phyloP scores from a whole-genome alignment of 371 early-diverging fungal species.

The Lichtheimia ramosa region DNA sequence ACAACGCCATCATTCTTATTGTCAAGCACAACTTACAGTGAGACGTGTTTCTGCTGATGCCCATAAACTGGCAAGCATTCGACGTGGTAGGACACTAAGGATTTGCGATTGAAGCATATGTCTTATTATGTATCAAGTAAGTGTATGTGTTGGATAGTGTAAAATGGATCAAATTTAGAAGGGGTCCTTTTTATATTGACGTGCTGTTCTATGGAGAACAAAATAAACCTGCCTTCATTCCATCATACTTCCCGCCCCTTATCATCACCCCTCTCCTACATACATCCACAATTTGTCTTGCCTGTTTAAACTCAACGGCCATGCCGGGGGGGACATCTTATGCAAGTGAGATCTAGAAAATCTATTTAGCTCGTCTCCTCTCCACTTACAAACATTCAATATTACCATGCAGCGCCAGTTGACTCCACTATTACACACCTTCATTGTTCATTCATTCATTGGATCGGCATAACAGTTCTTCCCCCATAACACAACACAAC shows the following conservation, averaged over 20 bases:
- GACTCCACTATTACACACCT: too few species aligned
- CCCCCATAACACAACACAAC: too few species aligned
- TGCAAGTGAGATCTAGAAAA: conserved; percentile 3
- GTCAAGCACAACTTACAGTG: conserved; percentile 23
- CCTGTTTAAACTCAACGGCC: conserved; percentile 1
- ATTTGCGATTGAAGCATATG: conserved; percentile 46
- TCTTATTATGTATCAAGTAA: not conserved
- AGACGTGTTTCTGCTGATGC: conserved; percentile 40
- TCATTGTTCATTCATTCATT: too few species aligned
- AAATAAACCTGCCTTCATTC: not conserved
- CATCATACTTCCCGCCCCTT: not conserved
- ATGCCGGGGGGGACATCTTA: not conserved
- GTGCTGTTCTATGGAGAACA: conserved; percentile 1
- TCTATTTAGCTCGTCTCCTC: not conserved
- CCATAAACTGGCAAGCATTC: conserved; percentile 37
- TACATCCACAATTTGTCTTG: not conserved
- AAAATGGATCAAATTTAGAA: too few species aligned
- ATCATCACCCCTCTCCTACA: not conserved
- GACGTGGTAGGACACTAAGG: conserved; percentile 38
- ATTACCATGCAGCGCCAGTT: too few species aligned
- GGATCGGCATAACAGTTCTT: too few species aligned
- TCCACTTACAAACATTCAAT: too few species aligned
- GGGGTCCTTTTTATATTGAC: not conserved
- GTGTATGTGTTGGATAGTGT: not conserved
- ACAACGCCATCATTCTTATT: too few species aligned